A percentile compares a stretch with the other conserved stretches of the same genome.
phyloP scores from a whole-genome alignment of 106 monocot species.

The Dendrobium nobile region DNA sequence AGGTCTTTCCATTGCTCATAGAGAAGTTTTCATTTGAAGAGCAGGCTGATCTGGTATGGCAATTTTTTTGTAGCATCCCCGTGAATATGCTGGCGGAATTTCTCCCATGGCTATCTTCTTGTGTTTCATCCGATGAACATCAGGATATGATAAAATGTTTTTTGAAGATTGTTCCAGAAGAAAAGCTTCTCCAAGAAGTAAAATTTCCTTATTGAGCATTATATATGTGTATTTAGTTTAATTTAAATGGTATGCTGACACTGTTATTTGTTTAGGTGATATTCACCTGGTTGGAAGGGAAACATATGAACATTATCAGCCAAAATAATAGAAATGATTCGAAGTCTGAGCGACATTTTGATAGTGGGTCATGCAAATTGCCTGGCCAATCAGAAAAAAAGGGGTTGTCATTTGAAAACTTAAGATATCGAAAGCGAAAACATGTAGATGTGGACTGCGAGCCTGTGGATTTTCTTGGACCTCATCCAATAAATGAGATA shows the following conservation, averaged over 20 bases:
- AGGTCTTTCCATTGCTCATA: slow-evolving; percentile 94
- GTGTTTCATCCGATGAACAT: slow-evolving; percentile 71
- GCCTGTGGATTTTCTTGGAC: slow-evolving; percentile 12
- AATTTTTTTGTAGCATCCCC: slow-evolving; percentile 95
- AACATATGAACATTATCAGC: slow-evolving; percentile 9
- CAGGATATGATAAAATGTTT: slow-evolving; percentile 79
- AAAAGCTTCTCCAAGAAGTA: slow-evolving; percentile 93
- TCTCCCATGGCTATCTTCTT: slow-evolving; percentile 88
- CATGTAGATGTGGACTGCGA: slow-evolving; percentile 23
- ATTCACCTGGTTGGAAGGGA: slow-evolving; percentile 91
- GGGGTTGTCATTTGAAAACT: slow-evolving; percentile 24
- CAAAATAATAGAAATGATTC: slow-evolving; percentile 8
- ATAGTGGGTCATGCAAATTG: slow-evolving; percentile 10
- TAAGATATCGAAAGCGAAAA: slow-evolving; percentile 68
- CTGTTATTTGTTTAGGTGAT: slow-evolving; percentile 3
- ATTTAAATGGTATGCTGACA: neutral
- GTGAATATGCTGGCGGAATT: slow-evolving; percentile 91
- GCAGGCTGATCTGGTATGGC: slow-evolving; percentile 93
- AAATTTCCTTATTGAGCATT: neutral
- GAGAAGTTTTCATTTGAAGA: slow-evolving; percentile 92
- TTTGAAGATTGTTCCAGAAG: slow-evolving; percentile 77
- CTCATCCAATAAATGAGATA: slow-evolving; percentile 90
- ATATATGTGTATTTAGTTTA: neutral
- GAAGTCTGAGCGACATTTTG: neutral
- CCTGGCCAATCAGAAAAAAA: slow-evolving; percentile 18